phyloP scores from a whole-genome alignment of 371 early-diverging fungal genomes.

The Circinella minor region DNA sequence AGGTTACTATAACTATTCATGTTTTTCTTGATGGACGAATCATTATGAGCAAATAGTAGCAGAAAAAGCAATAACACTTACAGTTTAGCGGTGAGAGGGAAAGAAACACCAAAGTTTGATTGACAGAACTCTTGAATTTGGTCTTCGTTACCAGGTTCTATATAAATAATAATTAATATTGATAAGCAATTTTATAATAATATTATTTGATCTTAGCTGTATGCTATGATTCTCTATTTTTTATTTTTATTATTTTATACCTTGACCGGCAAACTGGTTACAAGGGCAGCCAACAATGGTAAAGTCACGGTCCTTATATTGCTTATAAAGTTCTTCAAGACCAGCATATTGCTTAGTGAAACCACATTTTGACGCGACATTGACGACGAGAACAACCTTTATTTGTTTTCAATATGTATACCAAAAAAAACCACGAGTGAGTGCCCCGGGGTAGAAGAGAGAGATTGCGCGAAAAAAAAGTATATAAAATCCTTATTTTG shows the following conservation, averaged over 20 bases:
- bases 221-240: neutral
- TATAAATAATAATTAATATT: neutral
- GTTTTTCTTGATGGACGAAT: no score
- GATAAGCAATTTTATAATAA: neutral
- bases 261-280: conserved; percentile 89
- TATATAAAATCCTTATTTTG: no score
- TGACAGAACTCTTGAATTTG: conserved; percentile 72
- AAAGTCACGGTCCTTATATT: conserved; percentile 80
- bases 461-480: neutral
- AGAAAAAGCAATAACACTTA: conserved; percentile 14
- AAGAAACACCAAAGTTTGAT: conserved; percentile 72
- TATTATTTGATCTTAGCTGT: no score
- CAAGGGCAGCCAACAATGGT: conserved; percentile 87
- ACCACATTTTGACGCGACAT: conserved; percentile 97
- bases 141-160: conserved; percentile 64
- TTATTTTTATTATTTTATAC: conserved; percentile 30
- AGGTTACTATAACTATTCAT: no score
- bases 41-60: no score
- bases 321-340: conserved; percentile 80
- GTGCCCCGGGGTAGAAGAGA: no score
- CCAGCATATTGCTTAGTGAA: conserved; percentile 88
- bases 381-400: conserved; percentile 87
- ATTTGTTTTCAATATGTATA: neutral
- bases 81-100: conserved; percentile 87
- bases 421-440: no score